These are phyloP conservation scores for Debaryomycetaceae sp. DNA, from an alignment of 1,139 yeast species.

Conservation along the genomic window DNA sequence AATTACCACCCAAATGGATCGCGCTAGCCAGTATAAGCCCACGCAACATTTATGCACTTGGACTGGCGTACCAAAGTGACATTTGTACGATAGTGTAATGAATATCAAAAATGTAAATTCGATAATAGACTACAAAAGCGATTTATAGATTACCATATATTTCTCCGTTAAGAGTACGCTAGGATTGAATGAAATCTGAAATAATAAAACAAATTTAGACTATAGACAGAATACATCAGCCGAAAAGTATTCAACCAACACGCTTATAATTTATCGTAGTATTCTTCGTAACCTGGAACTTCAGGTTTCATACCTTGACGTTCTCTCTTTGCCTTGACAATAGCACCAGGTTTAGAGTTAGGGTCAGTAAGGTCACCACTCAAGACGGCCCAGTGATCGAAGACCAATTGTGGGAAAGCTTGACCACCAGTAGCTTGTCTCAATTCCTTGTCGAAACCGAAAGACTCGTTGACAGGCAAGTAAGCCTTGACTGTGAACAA, in stretches of 20 bases:
- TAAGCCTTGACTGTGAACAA: constrained; percentile 98
- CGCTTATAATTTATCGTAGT: constrained; percentile 95
- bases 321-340: constrained; percentile 87
- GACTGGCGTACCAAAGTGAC: no score
- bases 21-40: no score
- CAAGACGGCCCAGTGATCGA: constrained; percentile 96
- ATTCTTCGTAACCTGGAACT: constrained; percentile 99
- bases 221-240: constrained; percentile 5
- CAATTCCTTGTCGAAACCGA: constrained; percentile 99
- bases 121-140: no score
- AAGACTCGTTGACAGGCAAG: constrained; percentile 99
- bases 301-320: constrained; percentile 96
- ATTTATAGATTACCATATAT: not conserved
- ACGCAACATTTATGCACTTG: no score
- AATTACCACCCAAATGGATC: no score
- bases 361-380: constrained; percentile 92
- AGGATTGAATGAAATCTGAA: not conserved
- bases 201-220: constrained; percentile 5
- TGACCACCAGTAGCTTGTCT: constrained; percentile 99
- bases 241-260: constrained; percentile 3
- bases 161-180: not conserved
- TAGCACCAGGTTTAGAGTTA: constrained; percentile 89
- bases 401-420: constrained; percentile 99
- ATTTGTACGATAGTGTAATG: no score
- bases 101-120: no score